Evolutionary conservation across 345 rosid species (phyloP).

Genomic region (Lumnitzera racemosa): DNA sequence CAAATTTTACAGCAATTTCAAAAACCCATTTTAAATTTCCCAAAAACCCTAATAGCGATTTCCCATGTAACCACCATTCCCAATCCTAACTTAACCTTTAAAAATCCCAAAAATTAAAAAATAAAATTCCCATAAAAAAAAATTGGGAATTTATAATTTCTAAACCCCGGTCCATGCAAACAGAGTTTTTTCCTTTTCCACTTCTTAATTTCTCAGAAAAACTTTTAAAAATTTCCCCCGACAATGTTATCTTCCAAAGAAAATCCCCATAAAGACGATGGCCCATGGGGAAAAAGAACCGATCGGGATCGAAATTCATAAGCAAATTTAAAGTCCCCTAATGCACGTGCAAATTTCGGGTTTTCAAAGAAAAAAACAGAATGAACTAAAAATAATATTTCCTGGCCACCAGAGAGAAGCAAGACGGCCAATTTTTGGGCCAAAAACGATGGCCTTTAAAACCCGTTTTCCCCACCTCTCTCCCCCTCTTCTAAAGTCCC

Average conservation of each 20-base stretch:
- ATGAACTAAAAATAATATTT: conserved; percentile 9
- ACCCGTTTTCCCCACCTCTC: conserved; percentile 96
- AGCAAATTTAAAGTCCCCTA: neutral
- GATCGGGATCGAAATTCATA: too few relatives aligned
- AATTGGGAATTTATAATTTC: too few relatives aligned
- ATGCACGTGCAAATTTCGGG: neutral
- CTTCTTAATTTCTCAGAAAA: too few relatives aligned
- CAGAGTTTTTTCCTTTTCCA: too few relatives aligned
- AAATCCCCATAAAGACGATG: conserved; percentile 2
- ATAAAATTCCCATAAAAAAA: too few relatives aligned
- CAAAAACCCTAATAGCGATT: neutral
- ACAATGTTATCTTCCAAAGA: too few relatives aligned
- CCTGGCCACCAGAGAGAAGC: conserved; percentile 89
- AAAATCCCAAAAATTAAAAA: neutral
- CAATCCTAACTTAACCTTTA: too few relatives aligned
- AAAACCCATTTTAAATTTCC: neutral
- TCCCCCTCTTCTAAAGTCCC: conserved; percentile 64
- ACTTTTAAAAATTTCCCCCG: too few relatives aligned
- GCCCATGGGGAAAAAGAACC: conserved; percentile 2
- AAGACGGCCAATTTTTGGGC: conserved; percentile 80
- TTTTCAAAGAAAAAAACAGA: neutral
- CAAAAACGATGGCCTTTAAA: conserved; percentile 76
- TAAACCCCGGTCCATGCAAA: too few relatives aligned
- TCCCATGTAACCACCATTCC: neutral
- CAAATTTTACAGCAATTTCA: neutral